phyloP scores from a whole-genome alignment of 2,329 filamentous ascomycete genomes.

The Diaporthe caulivora region DNA sequence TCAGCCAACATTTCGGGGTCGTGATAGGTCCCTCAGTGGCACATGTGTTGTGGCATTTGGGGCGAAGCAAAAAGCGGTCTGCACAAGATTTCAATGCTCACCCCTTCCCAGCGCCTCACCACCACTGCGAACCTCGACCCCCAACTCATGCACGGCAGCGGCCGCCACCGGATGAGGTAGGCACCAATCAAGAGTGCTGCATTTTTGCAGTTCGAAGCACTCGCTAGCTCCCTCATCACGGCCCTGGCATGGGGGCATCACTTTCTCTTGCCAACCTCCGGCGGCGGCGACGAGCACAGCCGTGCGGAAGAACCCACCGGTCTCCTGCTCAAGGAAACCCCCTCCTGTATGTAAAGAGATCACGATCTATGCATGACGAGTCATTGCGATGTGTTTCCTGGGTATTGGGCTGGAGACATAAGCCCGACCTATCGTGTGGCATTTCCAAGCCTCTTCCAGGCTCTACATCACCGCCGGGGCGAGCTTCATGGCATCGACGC shows the following conservation, averaged over 20 bases:
- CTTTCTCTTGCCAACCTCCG: too few relatives aligned
- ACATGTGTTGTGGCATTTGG: slow-evolving; percentile 3
- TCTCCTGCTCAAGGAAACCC: not conserved
- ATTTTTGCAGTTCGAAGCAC: not conserved
- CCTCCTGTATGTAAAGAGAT: not conserved
- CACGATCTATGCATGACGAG: slow-evolving; percentile 17
- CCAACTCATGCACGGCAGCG: slow-evolving; percentile 3
- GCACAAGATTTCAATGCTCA: slow-evolving; percentile 1
- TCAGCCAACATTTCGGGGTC: not conserved
- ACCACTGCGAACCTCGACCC: not conserved
- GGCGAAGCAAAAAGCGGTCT: slow-evolving; percentile 26
- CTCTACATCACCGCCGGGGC: not conserved
- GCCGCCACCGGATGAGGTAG: not conserved
- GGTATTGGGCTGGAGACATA: not conserved
- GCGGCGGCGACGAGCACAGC: not conserved
- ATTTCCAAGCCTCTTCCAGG: not conserved
- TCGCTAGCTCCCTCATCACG: not conserved
- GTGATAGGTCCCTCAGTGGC: not conserved
- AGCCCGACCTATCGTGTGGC: not conserved
- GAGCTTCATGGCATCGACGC: not conserved
- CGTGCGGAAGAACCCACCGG: not conserved
- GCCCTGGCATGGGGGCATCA: too few relatives aligned
- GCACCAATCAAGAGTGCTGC: not conserved
- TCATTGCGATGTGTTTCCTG: slow-evolving; percentile 1
- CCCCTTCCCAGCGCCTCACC: not conserved